phyloP scores from a whole-genome alignment of 2,329 filamentous ascomycete species.

The Celoporthe dispersa region DNA sequence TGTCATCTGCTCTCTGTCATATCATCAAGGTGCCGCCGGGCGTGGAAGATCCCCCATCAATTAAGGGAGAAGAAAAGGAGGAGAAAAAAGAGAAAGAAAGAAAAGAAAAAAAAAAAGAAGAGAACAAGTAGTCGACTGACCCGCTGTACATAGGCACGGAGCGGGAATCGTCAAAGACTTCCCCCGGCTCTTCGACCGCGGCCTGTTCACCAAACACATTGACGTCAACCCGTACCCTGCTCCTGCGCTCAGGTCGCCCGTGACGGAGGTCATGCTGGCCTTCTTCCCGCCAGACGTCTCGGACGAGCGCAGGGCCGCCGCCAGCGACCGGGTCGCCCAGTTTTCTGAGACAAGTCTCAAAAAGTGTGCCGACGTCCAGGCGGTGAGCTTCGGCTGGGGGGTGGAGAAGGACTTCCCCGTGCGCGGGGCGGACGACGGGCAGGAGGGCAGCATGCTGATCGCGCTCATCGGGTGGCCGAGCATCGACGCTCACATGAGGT shows the following conservation, averaged over 20 bases:
- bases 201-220: slow-evolving; percentile 34
- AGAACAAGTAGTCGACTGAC: not conserved
- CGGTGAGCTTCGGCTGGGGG: slow-evolving; percentile 37
- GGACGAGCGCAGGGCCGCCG: slow-evolving; percentile 7
- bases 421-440: slow-evolving; percentile 35
- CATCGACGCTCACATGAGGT: slow-evolving; percentile 43
- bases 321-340: slow-evolving; percentile 1
- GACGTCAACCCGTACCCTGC: slow-evolving; percentile 26
- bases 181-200: slow-evolving; percentile 30
- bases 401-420: slow-evolving; percentile 40
- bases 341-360: slow-evolving; percentile 29
- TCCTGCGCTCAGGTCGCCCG: slow-evolving; percentile 29
- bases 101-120: not conserved
- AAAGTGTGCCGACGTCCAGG: slow-evolving; percentile 24
- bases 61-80: not conserved
- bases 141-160: slow-evolving; percentile 27
- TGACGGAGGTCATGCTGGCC: slow-evolving; percentile 29
- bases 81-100: not conserved
- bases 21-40: too few species aligned
- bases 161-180: slow-evolving; percentile 32
- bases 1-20: too few species aligned
- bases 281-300: slow-evolving; percentile 29
- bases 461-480: slow-evolving; percentile 45
- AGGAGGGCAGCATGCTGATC: slow-evolving; percentile 34
- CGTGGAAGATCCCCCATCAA: too few species aligned